These are phyloP conservation scores for Balansia obtecta DNA, from an alignment of 2,329 filamentous ascomycete species.

Conservation along the genomic window DNA sequence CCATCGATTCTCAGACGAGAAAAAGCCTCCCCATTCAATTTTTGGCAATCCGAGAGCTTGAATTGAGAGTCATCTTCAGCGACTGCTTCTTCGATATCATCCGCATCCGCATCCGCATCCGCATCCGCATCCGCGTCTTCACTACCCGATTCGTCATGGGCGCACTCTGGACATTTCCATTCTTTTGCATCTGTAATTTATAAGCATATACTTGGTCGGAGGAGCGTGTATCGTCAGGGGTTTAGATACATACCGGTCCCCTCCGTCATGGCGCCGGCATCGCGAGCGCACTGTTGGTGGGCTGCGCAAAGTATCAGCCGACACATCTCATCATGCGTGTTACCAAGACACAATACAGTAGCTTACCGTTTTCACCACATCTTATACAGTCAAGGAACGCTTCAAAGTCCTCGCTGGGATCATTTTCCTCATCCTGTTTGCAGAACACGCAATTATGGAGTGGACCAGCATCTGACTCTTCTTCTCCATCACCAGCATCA, in stretches of 20 bases:
- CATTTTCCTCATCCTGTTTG: slow-evolving; percentile 68
- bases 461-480: slow-evolving; percentile 15
- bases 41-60: slow-evolving; percentile 15
- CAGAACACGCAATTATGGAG: slow-evolving; percentile 55
- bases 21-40: slow-evolving; percentile 27
- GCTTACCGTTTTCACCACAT: slow-evolving; percentile 76
- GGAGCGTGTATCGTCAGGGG: neutral
- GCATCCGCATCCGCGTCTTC: slow-evolving; percentile 14
- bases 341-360: slow-evolving; percentile 6
- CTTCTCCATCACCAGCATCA: slow-evolving; percentile 7
- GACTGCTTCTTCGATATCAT: slow-evolving; percentile 15
- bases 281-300: slow-evolving; percentile 79
- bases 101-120: slow-evolving; percentile 13
- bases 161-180: slow-evolving; percentile 42
- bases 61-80: slow-evolving; percentile 14
- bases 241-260: slow-evolving; percentile 17
- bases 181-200: slow-evolving; percentile 24
- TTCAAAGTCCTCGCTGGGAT: slow-evolving; percentile 71
- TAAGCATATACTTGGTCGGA: slow-evolving; percentile 12
- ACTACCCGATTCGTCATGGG: slow-evolving; percentile 15
- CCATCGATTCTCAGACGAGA: slow-evolving; percentile 27
- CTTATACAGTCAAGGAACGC: slow-evolving; percentile 62
- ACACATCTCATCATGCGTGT: slow-evolving; percentile 5
- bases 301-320: slow-evolving; percentile 46
- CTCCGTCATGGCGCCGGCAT: slow-evolving; percentile 34